Evolutionary conservation across 768 basidiomycete genomes (phyloP).

Genomic region (Hydnomerulius pinastri): DNA sequence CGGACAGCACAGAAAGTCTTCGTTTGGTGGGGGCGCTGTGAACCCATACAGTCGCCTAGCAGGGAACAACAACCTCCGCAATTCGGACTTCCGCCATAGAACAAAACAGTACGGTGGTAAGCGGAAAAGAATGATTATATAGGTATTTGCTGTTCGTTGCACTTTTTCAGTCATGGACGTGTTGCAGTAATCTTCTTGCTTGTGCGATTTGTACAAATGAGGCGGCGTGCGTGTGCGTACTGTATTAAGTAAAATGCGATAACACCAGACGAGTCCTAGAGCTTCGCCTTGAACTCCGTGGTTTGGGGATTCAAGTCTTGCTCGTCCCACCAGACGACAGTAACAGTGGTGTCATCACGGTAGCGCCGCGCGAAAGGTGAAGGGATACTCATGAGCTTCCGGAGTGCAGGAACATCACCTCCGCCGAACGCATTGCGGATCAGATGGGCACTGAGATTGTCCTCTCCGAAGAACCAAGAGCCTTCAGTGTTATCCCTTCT

Average conservation of each 20-base stretch:
- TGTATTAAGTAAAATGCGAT: background rate
- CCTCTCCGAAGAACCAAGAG: constrained; percentile 79
- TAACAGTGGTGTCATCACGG: constrained; percentile 85
- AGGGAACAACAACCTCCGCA: constrained; percentile 37
- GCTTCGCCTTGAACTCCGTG: constrained; percentile 47
- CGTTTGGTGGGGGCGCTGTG: constrained; percentile 29
- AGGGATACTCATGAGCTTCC: constrained; percentile 77
- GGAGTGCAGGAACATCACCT: constrained; percentile 58
- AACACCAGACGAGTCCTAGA: constrained; percentile 35
- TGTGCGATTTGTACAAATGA: constrained; percentile 2
- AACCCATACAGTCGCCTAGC: constrained; percentile 39
- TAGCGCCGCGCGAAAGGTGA: constrained; percentile 73
- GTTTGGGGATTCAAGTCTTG: constrained; percentile 44
- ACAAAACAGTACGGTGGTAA: constrained; percentile 33
- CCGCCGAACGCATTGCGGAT: constrained; percentile 95
- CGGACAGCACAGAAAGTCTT: constrained; percentile 28
- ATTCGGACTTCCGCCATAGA: constrained; percentile 24
- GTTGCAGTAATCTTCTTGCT: constrained; percentile 5
- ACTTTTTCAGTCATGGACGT: background rate
- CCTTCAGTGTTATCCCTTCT: constrained; percentile 39
- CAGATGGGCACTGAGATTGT: constrained; percentile 77
- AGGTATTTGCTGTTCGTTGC: constrained; percentile 19
- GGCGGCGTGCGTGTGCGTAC: background rate
- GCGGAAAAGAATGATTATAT: constrained; percentile 38
- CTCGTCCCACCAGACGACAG: constrained; percentile 83